Base-by-base conservation (phyloP, 441 rosid genomes). In the Syzygium syzygioides region DNA sequence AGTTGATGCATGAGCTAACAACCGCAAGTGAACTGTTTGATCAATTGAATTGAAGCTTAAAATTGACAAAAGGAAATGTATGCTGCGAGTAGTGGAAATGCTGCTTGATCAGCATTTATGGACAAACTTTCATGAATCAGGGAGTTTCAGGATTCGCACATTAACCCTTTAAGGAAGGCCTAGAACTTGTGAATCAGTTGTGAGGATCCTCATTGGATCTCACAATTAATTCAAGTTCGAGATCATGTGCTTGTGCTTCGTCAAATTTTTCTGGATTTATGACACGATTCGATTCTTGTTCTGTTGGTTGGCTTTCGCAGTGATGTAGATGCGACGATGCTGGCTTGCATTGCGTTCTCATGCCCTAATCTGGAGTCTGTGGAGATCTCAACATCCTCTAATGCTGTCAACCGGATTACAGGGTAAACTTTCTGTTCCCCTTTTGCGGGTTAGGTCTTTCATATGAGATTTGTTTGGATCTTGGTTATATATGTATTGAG, bases 261-360 rank as follows among this genome's bases (percentile, higher is more conserved):
- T 71, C 50, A 71, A 20, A 23, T n/a, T 88, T 71, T 79, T 87
- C 45, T 64, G 85, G 28, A 50, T 76, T 50, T 25, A 9, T 54
- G 66, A 76, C 88, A 5, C 79, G 56, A 50, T 28, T 23, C 15
- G 52, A 56, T 17, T 28, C 80, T 50, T 25, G 37, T 28, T 52
- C 34, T 87, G 19, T 15, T 26, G 48, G 87, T 88, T 86, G 87
- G 84, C n/a, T 56, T 89, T 86, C 92, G 95, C 96, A 97, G 99
- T 90, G 99, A 96, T 89, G 90, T 96, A 54, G 99, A 97, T 85
- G 96, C 99, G 32, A 96, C 99, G 1, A 93, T 95, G 94, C 90
- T 98, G 87, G 99, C 99, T 12, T 98, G 99, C 91, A 95, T 96
- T 91, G 99, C 99, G 0, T 98, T 98, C 89, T 97, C 98, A 50